phyloP scores from a whole-genome alignment of 768 basidiomycete genomes.

The Psilocybe cyanescens region DNA sequence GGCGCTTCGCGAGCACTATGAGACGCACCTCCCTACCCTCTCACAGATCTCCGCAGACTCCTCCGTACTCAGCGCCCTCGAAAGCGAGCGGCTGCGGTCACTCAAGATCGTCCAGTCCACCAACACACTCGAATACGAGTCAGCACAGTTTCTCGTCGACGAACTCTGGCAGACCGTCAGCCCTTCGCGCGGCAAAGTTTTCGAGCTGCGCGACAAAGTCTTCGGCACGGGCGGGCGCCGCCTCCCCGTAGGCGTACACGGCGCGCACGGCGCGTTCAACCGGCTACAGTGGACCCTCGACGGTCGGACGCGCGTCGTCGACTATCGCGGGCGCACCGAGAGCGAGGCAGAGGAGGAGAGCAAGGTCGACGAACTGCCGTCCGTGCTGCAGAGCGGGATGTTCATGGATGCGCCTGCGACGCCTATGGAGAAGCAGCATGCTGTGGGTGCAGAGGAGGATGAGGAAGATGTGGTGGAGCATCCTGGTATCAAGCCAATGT shows the following conservation, averaged over 20 bases:
- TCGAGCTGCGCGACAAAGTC: conserved; percentile 67
- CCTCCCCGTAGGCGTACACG: conserved; percentile 52
- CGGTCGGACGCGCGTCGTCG: conserved; percentile 64
- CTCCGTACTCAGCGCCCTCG: conserved; percentile 54
- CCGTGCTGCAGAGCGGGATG: neutral
- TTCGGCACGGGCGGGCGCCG: conserved; percentile 64
- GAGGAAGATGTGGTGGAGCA: conserved; percentile 63
- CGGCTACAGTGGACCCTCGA: conserved; percentile 74
- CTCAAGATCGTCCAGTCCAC: conserved; percentile 63
- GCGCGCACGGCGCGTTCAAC: conserved; percentile 57
- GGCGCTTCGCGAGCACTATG: conserved; percentile 61
- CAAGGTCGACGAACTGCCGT: conserved; percentile 28
- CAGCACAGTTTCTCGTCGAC: conserved; percentile 65
- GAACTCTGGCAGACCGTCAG: conserved; percentile 71
- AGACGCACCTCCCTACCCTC: conserved; percentile 52
- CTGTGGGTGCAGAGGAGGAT: conserved; percentile 34
- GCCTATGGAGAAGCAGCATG: conserved; percentile 1
- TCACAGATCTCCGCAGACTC: conserved; percentile 48
- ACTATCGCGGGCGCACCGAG: conserved; percentile 71
- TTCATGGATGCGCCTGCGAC: conserved; percentile 5
- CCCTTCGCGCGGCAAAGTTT: conserved; percentile 62
- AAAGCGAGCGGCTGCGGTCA: conserved; percentile 50
- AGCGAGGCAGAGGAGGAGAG: conserved; percentile 78
- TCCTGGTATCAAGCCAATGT: conserved; percentile 70
- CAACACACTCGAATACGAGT: conserved; percentile 72